Percentiles rank a stretch among this genome's conserved stretches.
phyloP scores from a whole-genome alignment of 2,329 filamentous ascomycete genomes.

The Epichloe coenophiala region DNA sequence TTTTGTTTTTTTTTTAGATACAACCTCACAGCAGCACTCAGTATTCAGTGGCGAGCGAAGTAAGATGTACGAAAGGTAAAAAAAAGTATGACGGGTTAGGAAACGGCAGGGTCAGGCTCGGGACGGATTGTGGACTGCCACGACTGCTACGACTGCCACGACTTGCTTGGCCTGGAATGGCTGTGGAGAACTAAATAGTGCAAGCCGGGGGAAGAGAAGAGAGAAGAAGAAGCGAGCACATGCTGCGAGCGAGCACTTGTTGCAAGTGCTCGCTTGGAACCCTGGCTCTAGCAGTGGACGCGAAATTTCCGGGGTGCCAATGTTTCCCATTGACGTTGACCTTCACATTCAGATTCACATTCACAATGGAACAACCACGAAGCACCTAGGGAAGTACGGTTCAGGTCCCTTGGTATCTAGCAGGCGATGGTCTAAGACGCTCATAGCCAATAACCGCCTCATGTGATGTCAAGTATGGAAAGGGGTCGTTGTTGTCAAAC shows the following conservation, averaged over 20 bases:
- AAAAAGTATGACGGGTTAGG: background rate
- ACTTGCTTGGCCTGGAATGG: background rate
- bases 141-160: no score
- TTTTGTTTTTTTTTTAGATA: no score
- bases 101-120: background rate
- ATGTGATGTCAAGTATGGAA: no score
- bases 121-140: background rate
- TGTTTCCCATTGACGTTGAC: background rate
- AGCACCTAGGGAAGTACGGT: no score
- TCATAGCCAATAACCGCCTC: no score
- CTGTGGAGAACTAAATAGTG: slow-evolving; percentile 1
- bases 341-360: background rate
- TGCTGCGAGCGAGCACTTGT: background rate
- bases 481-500: no score
- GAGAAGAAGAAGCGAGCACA: background rate
- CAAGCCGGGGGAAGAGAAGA: background rate
- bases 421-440: no score
- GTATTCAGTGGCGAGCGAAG: background rate
- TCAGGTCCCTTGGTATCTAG: no score
- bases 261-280: background rate
- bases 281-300: background rate
- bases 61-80: background rate
- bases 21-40: background rate
- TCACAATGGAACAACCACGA: no score
- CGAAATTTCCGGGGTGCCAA: background rate